Conservation (phyloP, 331 rosid genomes). For the Pyracantha coccinea region DNA sequence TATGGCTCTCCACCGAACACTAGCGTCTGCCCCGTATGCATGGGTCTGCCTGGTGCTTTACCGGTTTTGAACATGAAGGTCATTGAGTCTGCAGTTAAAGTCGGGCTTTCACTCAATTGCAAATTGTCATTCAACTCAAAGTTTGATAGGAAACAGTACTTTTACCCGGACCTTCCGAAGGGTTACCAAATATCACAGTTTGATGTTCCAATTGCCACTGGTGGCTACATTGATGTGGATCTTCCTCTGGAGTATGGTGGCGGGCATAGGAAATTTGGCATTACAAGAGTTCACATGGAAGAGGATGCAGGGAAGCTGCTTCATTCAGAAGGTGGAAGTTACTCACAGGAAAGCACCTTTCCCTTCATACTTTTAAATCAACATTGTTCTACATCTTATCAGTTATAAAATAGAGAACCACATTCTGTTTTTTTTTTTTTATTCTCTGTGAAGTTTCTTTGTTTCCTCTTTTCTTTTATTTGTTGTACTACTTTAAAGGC, state of each 20-base stretch:
- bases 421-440: neutral
- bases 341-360: slow-evolving; percentile 55
- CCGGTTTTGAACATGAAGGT: slow-evolving; percentile 77
- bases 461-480: neutral
- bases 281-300: slow-evolving; percentile 98
- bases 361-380: neutral
- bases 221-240: slow-evolving; percentile 73
- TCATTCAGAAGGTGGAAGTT: slow-evolving; percentile 70
- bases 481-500: neutral
- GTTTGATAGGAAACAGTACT: slow-evolving; percentile 94
- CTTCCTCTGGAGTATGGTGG: slow-evolving; percentile 87
- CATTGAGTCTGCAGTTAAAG: slow-evolving; percentile 63
- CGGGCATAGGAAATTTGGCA: slow-evolving; percentile 79
- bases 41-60: slow-evolving; percentile 95
- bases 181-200: slow-evolving; percentile 98
- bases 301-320: slow-evolving; percentile 96
- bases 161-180: slow-evolving; percentile 92
- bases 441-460: neutral
- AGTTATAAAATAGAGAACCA: neutral
- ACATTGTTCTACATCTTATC: neutral
- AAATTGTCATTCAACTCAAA: slow-evolving; percentile 68
- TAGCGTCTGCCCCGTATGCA: slow-evolving; percentile 72
- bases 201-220: slow-evolving; percentile 74
- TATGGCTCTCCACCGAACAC: slow-evolving; percentile 79
- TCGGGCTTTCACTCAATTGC: slow-evolving; percentile 86